Percentiles rank a stretch among this genome's conserved stretches.
Evolutionary conservation across 352 stramenopile genomes (phyloP).

Genomic region (Pythium oligandrum): DNA sequence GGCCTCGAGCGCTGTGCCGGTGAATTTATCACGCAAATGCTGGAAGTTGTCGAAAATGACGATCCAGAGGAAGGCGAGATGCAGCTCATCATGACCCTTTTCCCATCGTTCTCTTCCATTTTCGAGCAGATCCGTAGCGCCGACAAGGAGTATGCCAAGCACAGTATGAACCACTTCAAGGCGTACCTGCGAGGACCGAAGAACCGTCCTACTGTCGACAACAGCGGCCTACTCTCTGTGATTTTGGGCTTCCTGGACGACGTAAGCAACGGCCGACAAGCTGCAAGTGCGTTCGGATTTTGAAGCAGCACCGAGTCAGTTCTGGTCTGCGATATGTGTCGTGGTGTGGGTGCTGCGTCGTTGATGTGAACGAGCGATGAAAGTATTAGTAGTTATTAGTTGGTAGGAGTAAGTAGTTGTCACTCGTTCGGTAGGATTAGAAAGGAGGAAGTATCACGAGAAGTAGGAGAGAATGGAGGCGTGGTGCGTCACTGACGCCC

Average conservation of each 20-base stretch:
- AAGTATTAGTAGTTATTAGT: no score
- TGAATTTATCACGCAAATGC: conserved; percentile 86
- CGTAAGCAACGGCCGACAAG: conserved; percentile 52
- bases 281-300: conserved; percentile 70
- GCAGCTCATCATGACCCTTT: conserved; percentile 76
- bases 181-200: conserved; percentile 79
- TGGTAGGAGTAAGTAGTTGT: no score
- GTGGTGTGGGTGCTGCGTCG: no score
- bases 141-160: conserved; percentile 76
- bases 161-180: conserved; percentile 85
- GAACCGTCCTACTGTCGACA: conserved; percentile 75
- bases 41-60: conserved; percentile 76
- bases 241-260: conserved; percentile 76
- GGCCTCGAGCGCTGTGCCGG: conserved; percentile 79
- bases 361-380: no score
- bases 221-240: conserved; percentile 62
- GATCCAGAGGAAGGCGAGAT: conserved; percentile 78
- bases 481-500: no score
- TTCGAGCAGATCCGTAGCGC: conserved; percentile 78
- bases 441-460: no score
- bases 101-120: conserved; percentile 86
- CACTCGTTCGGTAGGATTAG: no score
- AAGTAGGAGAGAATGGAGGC: no score
- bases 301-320: conserved; percentile 20
- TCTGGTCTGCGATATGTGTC: not conserved